phyloP scores from a whole-genome alignment of 179 eudicot genomes.

The Heliamphora pulchella region DNA sequence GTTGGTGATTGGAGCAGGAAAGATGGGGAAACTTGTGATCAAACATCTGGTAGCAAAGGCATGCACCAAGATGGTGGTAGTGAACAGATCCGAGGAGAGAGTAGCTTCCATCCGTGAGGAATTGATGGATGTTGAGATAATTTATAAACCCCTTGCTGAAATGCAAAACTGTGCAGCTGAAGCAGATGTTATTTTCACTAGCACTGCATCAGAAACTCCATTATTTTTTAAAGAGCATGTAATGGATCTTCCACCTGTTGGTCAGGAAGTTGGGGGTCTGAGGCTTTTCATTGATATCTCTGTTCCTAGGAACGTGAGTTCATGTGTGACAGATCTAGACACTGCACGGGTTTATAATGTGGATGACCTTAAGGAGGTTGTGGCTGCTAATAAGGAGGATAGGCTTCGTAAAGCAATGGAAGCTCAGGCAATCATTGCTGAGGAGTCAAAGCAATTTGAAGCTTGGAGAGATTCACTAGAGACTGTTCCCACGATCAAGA shows the following conservation, averaged over 20 bases:
- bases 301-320: slow-evolving; percentile 49
- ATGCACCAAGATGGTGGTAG: slow-evolving; percentile 50
- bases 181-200: slow-evolving; percentile 51
- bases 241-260: slow-evolving; percentile 33
- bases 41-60: slow-evolving; percentile 53
- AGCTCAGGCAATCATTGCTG: slow-evolving; percentile 40
- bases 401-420: slow-evolving; percentile 49
- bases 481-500: slow-evolving; percentile 53
- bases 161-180: slow-evolving; percentile 41
- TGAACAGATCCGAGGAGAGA: slow-evolving; percentile 40
- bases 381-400: slow-evolving; percentile 52
- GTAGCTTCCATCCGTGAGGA: slow-evolving; percentile 42
- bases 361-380: slow-evolving; percentile 52
- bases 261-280: slow-evolving; percentile 30
- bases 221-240: slow-evolving; percentile 39
- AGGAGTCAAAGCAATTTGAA: slow-evolving; percentile 43
- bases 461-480: slow-evolving; percentile 57
- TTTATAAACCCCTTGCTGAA: slow-evolving; percentile 41
- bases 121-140: slow-evolving; percentile 37
- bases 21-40: slow-evolving; percentile 56
- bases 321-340: slow-evolving; percentile 36
- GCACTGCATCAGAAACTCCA: slow-evolving; percentile 44
- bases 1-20: slow-evolving; percentile 52
- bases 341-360: slow-evolving; percentile 40
- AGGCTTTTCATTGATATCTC: slow-evolving; percentile 52